Evolutionary conservation across 1,139 yeast genomes (phyloP), one percentile per base, ranked within the genome.

Genomic region (Pichiaceae sp.): DNA sequence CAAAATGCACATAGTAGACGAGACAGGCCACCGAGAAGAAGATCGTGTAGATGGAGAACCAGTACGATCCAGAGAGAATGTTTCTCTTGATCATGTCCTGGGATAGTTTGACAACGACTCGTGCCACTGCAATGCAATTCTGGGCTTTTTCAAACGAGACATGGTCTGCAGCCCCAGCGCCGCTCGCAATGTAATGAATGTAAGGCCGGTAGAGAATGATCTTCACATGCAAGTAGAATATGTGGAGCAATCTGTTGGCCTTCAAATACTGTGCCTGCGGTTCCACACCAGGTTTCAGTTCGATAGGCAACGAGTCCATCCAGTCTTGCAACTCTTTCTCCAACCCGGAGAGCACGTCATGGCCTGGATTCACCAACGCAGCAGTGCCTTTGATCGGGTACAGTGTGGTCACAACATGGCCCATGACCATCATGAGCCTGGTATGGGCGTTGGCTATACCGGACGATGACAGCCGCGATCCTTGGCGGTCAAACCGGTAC

Each of bases 31-130:
- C 87, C 3, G 95, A 79, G 55, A 85, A 87, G 56, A 87, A 87
- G n/a, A 87, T 81, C 0, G 96, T 85, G 56, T 87, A 87, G 58
- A 83, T 81, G 14, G 93, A 80, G 54, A 86, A 87, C 96, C 96
- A 86, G 56, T 87, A 87, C 2, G 95, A 84, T 1, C 96, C 96
- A 43, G 83, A 76, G 39, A 87, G 64, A 52, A 85, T 68, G 42
- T 81, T 71, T 43, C 78, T 77, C 44, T 75, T 75, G 43, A 83
- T 76, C 84, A 87, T 76, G 47, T 83, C 91, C 53, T 83, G 79
- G 0, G 95, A 91, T 42, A 86, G 59, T 48, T 82, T 80, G 14
- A 87, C 89, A 23, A 83, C 95, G 48, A 83, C 74, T 46, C 95
- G 66, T 0, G 96, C 91, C 4, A 85, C 91, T 46, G 79, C 78